Conservation (phyloP, 495 filamentous ascomycete species). For the Opeltia flavorubescens region DNA sequence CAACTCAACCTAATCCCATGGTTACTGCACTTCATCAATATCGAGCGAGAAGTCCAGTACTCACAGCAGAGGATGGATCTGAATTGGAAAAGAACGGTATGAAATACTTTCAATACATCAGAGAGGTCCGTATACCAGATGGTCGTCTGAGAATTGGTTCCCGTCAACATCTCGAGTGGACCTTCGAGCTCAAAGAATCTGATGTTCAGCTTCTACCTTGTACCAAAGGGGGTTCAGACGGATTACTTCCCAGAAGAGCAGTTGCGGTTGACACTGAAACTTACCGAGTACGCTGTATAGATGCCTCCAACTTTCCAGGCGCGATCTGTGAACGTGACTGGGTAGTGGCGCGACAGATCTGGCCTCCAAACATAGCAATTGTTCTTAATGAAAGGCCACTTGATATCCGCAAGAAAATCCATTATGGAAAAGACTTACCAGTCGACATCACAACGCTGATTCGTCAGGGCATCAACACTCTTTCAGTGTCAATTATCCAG, state of each 20-base stretch:
- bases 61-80: constrained; percentile 18
- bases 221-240: constrained; percentile 2
- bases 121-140: constrained; percentile 7
- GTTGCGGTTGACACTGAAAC: constrained; percentile 17
- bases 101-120: constrained; percentile 34
- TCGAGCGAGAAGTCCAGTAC: constrained; percentile 39
- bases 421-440: constrained; percentile 62
- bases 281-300: constrained; percentile 33
- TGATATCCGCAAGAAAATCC: constrained; percentile 44
- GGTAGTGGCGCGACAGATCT: constrained; percentile 45
- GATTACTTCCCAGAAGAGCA: constrained; percentile 2
- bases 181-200: constrained; percentile 3
- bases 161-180: constrained; percentile 8
- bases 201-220: constrained; percentile 5
- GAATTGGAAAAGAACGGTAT: constrained; percentile 14
- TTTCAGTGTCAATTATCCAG: constrained; percentile 39
- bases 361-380: constrained; percentile 61
- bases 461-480: constrained; percentile 37
- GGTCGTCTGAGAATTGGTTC: constrained; percentile 1
- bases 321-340: constrained; percentile 33
- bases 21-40: constrained; percentile 41
- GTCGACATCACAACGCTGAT: constrained; percentile 51
- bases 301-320: constrained; percentile 11
- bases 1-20: constrained; percentile 29
- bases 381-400: constrained; percentile 49